A percentile compares a stretch with the other conserved stretches of the same genome.
phyloP scores from a whole-genome alignment of 2,329 filamentous ascomycete species.

The Botrytis squamosa region DNA sequence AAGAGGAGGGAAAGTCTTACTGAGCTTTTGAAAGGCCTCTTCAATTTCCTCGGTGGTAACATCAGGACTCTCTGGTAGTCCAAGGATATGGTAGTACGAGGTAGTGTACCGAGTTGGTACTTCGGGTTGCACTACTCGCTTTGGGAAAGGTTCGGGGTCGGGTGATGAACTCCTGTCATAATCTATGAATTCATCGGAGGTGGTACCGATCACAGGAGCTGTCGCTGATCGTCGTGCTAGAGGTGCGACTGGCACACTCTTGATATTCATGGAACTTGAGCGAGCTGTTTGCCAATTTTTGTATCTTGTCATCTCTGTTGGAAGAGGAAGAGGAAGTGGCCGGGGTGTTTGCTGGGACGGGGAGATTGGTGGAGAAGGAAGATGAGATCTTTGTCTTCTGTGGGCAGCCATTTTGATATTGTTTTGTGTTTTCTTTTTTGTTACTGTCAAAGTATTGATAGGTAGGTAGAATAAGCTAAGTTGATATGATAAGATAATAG shows the following conservation, averaged over 20 bases:
- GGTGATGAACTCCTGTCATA: not conserved
- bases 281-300: not conserved
- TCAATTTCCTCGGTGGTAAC: not conserved
- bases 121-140: not conserved
- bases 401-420: not conserved
- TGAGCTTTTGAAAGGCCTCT: not conserved
- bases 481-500: not conserved
- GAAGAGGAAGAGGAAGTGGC: not conserved
- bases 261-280: not conserved
- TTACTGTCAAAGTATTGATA: not conserved
- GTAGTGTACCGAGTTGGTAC: not conserved
- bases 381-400: not conserved
- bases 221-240: not conserved
- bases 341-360: not conserved
- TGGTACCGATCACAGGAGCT: not conserved
- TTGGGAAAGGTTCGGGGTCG: not conserved
- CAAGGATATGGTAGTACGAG: not conserved
- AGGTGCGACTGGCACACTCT: too few species aligned
- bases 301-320: not conserved
- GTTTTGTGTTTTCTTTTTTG: not conserved
- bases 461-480: not conserved
- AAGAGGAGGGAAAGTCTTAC: not conserved
- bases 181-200: not conserved
- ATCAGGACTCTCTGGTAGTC: not conserved
- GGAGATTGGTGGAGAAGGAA: not conserved